Conservation (phyloP, 2,329 filamentous ascomycete species). For the Fusarium virguliforme region DNA sequence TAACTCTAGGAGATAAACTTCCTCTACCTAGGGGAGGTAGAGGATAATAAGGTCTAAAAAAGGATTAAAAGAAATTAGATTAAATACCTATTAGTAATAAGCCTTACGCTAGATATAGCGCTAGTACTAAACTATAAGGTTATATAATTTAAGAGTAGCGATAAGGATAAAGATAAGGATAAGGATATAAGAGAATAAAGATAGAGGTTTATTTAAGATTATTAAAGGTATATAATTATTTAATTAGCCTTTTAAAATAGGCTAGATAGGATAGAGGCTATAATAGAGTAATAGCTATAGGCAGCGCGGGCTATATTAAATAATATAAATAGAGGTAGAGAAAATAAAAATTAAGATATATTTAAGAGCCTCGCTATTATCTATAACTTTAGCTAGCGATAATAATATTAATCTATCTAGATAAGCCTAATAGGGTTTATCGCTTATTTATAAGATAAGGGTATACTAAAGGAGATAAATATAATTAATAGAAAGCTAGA, state of each 20-base stretch:
- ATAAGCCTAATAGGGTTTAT: conserved; percentile 12
- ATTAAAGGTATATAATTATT: neutral
- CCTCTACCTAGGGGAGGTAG: neutral
- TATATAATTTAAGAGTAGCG: conserved; percentile 1
- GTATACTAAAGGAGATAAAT: conserved; percentile 6
- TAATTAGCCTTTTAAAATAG: conserved; percentile 10
- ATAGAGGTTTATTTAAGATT: neutral
- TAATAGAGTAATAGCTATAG: conserved; percentile 8
- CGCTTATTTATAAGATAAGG: neutral
- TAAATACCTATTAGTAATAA: conserved; percentile 12
- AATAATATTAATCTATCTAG: conserved; percentile 1
- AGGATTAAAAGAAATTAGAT: conserved; percentile 15
- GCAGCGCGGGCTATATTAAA: conserved; percentile 1
- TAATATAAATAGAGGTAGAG: neutral
- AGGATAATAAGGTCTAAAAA: conserved; percentile 5
- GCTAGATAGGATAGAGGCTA: conserved; percentile 9
- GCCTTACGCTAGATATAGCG: conserved; percentile 3
- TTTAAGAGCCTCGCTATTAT: conserved; percentile 7
- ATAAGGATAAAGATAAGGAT: neutral
- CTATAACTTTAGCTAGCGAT: neutral
- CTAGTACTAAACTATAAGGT: conserved; percentile 13
- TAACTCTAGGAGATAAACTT: conserved; percentile 12
- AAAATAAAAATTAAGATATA: neutral
- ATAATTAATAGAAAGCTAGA: neutral
- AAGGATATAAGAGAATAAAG: too few species aligned